A percentile compares a stretch with the other conserved stretches of the same genome.
These are phyloP conservation scores for Ophiocordyceps unilateralis DNA, from an alignment of 2,329 filamentous ascomycete genomes.

Conservation along the genomic window DNA sequence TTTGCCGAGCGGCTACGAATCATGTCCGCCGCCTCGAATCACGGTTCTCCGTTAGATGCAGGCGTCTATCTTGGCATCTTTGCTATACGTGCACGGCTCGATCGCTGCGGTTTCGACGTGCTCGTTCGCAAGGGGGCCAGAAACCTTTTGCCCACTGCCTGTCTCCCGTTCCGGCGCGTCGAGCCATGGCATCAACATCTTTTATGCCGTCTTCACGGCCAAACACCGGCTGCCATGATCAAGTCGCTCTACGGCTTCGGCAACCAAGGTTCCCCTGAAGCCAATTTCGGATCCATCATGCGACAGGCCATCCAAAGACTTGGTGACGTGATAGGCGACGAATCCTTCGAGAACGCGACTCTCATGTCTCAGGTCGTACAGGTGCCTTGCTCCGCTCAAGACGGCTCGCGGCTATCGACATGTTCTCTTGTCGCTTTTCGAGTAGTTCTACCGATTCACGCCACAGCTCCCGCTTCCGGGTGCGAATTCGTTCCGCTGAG, in stretches of 20 bases:
- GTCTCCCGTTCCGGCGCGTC: conserved; percentile 33
- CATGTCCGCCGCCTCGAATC: conserved; percentile 43
- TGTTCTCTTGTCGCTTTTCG: conserved; percentile 35
- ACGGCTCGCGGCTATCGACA: conserved; percentile 1
- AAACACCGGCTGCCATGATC: conserved; percentile 17
- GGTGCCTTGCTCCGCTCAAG: conserved; percentile 18
- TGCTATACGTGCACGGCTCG: conserved; percentile 33
- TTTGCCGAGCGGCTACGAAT: conserved; percentile 42
- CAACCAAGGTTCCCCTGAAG: conserved; percentile 22
- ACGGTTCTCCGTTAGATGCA: conserved; percentile 26
- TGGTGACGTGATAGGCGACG: conserved; percentile 22
- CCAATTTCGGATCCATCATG: conserved; percentile 27
- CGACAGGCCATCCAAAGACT: conserved; percentile 22
- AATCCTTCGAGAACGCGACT: conserved; percentile 26
- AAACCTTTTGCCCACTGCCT: conserved; percentile 43
- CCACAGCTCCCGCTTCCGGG: conserved; percentile 28
- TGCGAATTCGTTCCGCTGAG: conserved; percentile 43
- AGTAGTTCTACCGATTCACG: conserved; percentile 44
- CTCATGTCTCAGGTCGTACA: conserved; percentile 24
- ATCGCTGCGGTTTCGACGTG: conserved; percentile 42
- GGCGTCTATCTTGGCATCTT: conserved; percentile 43
- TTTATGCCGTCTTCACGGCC: conserved; percentile 29
- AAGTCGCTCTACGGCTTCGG: conserved; percentile 16
- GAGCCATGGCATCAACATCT: conserved; percentile 37
- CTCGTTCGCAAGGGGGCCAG: conserved; percentile 37